Percentiles rank a stretch among this genome's conserved stretches.
Evolutionary conservation across 129 eudicot genomes (phyloP).

Genomic region (Sambucus nigra): DNA sequence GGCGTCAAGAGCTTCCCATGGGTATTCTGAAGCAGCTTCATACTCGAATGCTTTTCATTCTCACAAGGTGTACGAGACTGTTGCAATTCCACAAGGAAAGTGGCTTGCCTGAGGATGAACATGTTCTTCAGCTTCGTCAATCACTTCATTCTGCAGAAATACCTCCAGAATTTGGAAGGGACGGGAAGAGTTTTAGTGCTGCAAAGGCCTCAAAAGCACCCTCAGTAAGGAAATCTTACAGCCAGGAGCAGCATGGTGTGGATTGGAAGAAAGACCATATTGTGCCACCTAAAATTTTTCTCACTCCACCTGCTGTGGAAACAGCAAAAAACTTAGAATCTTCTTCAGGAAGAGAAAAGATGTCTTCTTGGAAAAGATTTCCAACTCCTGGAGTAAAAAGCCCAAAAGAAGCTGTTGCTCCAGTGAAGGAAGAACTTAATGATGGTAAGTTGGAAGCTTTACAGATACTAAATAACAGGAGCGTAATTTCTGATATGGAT

Average conservation of each 20-base stretch:
- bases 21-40: constrained; percentile 92
- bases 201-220: constrained; percentile 36
- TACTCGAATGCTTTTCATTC: constrained; percentile 97
- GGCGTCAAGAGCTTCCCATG: constrained; percentile 90
- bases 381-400: constrained; percentile 69
- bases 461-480: constrained; percentile 31
- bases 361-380: constrained; percentile 91
- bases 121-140: constrained; percentile 63
- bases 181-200: constrained; percentile 23
- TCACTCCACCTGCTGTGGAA: constrained; percentile 32
- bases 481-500: constrained; percentile 36
- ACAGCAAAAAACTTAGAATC: constrained; percentile 37
- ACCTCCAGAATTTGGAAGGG: constrained; percentile 31
- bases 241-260: constrained; percentile 69
- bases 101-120: constrained; percentile 89
- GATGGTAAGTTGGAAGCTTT: constrained; percentile 25
- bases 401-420: constrained; percentile 49
- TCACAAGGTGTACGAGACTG: constrained; percentile 87
- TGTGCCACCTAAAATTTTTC: constrained; percentile 20
- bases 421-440: constrained; percentile 24
- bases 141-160: constrained; percentile 70
- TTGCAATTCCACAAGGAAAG: constrained; percentile 96
- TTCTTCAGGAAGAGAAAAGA: constrained; percentile 51
- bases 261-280: constrained; percentile 43
- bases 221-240: constrained; percentile 53